Evolutionary conservation across 441 rosid genomes (phyloP).

Genomic region (Bruguiera hainesii): DNA sequence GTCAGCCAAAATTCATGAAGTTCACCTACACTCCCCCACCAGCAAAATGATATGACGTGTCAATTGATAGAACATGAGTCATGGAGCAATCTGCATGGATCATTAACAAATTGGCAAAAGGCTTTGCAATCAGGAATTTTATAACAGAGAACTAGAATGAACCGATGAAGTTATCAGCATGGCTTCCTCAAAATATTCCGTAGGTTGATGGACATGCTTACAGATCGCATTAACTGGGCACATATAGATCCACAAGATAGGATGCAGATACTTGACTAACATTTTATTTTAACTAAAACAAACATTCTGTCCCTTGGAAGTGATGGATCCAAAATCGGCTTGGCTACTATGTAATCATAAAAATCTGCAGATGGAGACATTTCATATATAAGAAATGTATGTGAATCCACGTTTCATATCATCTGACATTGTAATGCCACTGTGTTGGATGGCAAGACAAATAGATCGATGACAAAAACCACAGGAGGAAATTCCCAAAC

Average conservation of each 20-base stretch:
- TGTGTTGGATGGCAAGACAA: conserved; percentile 70
- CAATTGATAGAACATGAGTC: not conserved
- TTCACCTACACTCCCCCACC: not conserved
- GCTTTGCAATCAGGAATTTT: not conserved
- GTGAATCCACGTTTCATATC: not conserved
- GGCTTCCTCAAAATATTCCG: not conserved
- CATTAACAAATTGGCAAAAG: not conserved
- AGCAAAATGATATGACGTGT: not conserved
- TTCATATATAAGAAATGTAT: too few species aligned
- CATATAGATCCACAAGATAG: not conserved
- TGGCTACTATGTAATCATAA: too few species aligned
- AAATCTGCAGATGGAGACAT: too few species aligned
- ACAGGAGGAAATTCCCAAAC: conserved; percentile 81
- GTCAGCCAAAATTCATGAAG: not conserved
- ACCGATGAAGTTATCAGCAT: not conserved
- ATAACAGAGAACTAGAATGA: not conserved
- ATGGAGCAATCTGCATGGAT: not conserved
- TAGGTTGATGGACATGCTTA: too few species aligned
- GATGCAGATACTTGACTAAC: too few species aligned
- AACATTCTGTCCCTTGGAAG: too few species aligned
- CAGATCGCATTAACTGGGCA: not conserved
- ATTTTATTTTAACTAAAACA: too few species aligned
- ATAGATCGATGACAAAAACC: conserved; percentile 60
- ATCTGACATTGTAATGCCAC: conserved; percentile 76
- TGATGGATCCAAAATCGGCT: too few species aligned